Conservation (phyloP, 495 filamentous ascomycete genomes). For the Immersiella caudata region DNA sequence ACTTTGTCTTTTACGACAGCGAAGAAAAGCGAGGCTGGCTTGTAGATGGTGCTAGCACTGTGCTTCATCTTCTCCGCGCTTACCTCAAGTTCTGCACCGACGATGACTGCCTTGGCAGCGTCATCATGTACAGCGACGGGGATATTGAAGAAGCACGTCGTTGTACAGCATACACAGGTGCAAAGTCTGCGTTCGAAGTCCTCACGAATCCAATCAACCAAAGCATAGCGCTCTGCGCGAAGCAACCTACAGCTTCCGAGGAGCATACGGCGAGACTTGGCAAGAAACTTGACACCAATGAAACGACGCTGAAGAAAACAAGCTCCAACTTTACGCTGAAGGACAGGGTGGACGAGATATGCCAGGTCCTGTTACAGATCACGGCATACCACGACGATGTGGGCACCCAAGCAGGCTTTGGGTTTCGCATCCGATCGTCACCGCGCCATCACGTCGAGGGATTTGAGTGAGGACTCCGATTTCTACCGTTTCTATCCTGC, state of each 20-base stretch:
- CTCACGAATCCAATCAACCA: conserved; percentile 1
- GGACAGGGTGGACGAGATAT: conserved; percentile 2
- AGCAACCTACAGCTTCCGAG: not conserved
- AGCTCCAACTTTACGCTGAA: not conserved
- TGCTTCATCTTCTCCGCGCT: conserved; percentile 11
- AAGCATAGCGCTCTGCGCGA: not conserved
- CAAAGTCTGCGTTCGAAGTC: not conserved
- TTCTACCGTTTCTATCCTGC: not conserved
- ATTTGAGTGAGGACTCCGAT: conserved; percentile 7
- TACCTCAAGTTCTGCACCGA: not conserved
- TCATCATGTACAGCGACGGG: not conserved
- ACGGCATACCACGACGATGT: conserved; percentile 8
- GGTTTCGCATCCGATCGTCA: conserved; percentile 1
- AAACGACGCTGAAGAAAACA: not conserved
- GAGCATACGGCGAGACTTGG: not conserved
- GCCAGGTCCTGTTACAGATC: conserved; percentile 1
- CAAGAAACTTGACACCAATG: not conserved
- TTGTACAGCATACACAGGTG: not conserved
- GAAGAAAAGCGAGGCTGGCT: conserved; percentile 9
- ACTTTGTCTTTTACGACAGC: conserved; percentile 5
- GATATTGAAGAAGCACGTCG: not conserved
- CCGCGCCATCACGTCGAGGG: conserved; percentile 5
- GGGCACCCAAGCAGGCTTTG: not conserved
- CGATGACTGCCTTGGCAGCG: not conserved
- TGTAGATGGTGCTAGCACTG: conserved; percentile 4